Evolutionary conservation across 257 asterid genomes (phyloP), one percentile per base, ranked within the genome.

Genomic region (Striga asiatica): DNA sequence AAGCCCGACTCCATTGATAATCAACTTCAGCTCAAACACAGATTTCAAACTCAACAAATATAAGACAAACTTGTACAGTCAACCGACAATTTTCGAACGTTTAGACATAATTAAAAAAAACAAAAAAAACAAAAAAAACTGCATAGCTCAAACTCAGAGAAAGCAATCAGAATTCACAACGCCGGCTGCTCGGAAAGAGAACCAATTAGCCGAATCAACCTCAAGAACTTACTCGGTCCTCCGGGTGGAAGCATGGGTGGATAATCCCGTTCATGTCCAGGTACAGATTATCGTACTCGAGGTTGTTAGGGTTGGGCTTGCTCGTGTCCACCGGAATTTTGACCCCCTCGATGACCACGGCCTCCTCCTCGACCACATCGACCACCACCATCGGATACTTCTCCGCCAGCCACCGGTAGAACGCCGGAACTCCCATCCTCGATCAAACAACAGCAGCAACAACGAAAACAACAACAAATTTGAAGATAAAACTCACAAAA

Each of bases 331-430:
- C 85, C 22, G 98, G 96, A 60, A 89, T 81, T 51, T 64, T 76
- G 16, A 89, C 67, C 1, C 68, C 96, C 32, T 81, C 93, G 1
- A 89, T 86, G 2, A 49, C 89, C 35, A 89, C 88, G 9, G 98
- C 62, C 43, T 86, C 92, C 70, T 89, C 96, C 68, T 89, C 98
- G 2, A 86, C 54, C 18, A 83, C 98, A 64, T 89, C 98, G 57
- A 65, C 82, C 35, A 86, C 78, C 56, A 81, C 95, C 91, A 81
- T 28, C 54, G 96, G 94, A 77, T 89, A 86, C 83, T 86, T 89
- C 93, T 89, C 98, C 67, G 98, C 96, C 60, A 89, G 61, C 98
- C 98, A 89, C 70, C 96, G 81, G 71, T 89, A 89, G 48, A 89
- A 89, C 54, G 98, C 98, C 66, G 98, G 98, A 35, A 89, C 98